Conservation (phyloP, 768 basidiomycete species). For the Lentinula edodes region DNA sequence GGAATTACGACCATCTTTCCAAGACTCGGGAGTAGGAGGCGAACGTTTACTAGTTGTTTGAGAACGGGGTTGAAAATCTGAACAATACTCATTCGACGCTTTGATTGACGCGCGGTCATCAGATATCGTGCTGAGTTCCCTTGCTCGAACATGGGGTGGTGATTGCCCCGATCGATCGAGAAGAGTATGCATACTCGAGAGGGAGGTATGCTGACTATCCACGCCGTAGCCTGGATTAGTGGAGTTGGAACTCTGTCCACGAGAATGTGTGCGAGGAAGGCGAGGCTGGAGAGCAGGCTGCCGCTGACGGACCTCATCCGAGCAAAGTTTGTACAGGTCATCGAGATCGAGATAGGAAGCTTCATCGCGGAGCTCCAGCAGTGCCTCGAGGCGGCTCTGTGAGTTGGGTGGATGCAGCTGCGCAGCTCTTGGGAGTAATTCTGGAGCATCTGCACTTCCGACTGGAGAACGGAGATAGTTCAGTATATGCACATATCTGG, state of each 20-base stretch:
- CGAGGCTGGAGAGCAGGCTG: constrained; percentile 18
- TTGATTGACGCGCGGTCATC: background rate
- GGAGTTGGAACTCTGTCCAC: constrained; percentile 33
- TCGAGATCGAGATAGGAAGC: constrained; percentile 69
- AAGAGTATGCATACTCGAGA: constrained; percentile 57
- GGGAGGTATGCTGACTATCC: constrained; percentile 48
- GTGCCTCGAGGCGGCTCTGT: constrained; percentile 49
- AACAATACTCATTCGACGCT: background rate
- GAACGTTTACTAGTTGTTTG: constrained; percentile 16
- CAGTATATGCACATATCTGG: constrained; percentile 67
- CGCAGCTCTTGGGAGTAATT: constrained; percentile 54
- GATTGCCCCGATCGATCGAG: constrained; percentile 32
- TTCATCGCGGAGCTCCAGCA: constrained; percentile 77
- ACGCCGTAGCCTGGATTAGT: constrained; percentile 20
- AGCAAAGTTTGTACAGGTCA: constrained; percentile 59
- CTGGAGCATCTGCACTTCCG: constrained; percentile 37
- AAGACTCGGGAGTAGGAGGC: constrained; percentile 42
- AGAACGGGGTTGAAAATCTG: constrained; percentile 7
- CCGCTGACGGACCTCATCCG: constrained; percentile 55
- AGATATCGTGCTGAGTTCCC: constrained; percentile 18
- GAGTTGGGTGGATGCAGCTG: constrained; percentile 38
- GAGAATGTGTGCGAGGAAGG: constrained; percentile 11
- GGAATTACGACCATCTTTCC: constrained; percentile 25
- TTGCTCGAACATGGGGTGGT: constrained; percentile 24
- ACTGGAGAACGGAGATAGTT: constrained; percentile 62